A percentile compares a stretch with the other conserved stretches of the same genome.
These are phyloP conservation scores for Barnettozyma wickerhamii DNA, from an alignment of 805 yeast genomes.

Conservation along the genomic window DNA sequence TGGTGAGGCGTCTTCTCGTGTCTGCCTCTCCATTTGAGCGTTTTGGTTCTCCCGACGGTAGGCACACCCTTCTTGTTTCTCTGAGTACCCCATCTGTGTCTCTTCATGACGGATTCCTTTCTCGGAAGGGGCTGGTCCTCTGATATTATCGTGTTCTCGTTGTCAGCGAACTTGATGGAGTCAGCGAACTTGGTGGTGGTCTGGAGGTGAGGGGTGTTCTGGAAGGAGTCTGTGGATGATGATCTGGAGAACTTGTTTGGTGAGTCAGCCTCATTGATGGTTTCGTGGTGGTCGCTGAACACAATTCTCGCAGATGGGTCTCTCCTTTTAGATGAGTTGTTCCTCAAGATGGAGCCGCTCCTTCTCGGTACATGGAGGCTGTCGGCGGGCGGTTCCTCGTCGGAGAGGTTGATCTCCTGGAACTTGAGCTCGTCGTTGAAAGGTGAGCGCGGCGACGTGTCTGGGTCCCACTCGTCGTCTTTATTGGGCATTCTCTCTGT, in stretches of 20 bases:
- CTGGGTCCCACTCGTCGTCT: slow-evolving; percentile 9
- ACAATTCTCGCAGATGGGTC: slow-evolving; percentile 21
- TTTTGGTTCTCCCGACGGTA: slow-evolving; percentile 50
- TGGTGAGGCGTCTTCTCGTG: slow-evolving; percentile 30
- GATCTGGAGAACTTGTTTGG: slow-evolving; percentile 15
- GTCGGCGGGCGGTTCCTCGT: slow-evolving; percentile 11
- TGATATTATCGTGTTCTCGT: slow-evolving; percentile 10
- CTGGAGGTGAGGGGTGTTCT: slow-evolving; percentile 23
- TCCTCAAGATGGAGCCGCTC: slow-evolving; percentile 23
- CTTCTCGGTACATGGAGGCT: slow-evolving; percentile 6
- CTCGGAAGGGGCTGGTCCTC: slow-evolving; percentile 23
- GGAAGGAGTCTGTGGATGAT: slow-evolving; percentile 21
- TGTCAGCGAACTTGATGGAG: slow-evolving; percentile 10
- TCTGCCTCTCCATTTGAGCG: slow-evolving; percentile 46
- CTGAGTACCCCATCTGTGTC: slow-evolving; percentile 91
- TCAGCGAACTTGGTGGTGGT: slow-evolving; percentile 23
- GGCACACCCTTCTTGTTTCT: slow-evolving; percentile 72
- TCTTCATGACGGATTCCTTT: slow-evolving; percentile 53
- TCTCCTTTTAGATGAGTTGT: slow-evolving; percentile 12
- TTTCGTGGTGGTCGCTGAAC: slow-evolving; percentile 18
- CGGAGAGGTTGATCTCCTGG: slow-evolving; percentile 24
- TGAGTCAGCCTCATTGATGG: slow-evolving; percentile 14
- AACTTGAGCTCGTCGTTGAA: slow-evolving; percentile 23
- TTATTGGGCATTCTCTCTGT: not conserved
- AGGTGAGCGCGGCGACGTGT: slow-evolving; percentile 23